phyloP scores from a whole-genome alignment of 805 yeast species.

The Candida cerambycidarum region DNA sequence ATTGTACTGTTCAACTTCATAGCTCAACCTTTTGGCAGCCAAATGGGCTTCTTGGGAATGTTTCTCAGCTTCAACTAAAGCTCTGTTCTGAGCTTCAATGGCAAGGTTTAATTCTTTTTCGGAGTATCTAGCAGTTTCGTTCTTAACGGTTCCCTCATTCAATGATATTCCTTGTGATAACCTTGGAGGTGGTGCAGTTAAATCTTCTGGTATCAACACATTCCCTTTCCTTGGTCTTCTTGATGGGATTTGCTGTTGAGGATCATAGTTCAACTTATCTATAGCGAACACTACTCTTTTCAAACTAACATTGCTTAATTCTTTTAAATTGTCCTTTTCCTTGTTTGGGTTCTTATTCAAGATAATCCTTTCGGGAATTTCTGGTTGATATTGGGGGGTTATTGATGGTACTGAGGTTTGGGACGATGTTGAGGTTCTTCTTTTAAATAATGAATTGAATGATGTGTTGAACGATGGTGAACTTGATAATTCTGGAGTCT shows the following conservation, averaged over 20 bases:
- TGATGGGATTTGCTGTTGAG: constrained; percentile 66
- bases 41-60: constrained; percentile 77
- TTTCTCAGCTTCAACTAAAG: constrained; percentile 59
- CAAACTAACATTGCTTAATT: constrained; percentile 37
- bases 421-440: constrained; percentile 16
- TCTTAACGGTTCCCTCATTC: constrained; percentile 22
- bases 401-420: constrained; percentile 1
- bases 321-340: constrained; percentile 23
- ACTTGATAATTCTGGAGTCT: constrained; percentile 3
- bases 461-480: constrained; percentile 6
- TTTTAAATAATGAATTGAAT: constrained; percentile 17
- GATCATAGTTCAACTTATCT: constrained; percentile 71
- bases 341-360: constrained; percentile 47
- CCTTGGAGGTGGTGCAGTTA: constrained; percentile 60
- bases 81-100: constrained; percentile 54
- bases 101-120: constrained; percentile 56
- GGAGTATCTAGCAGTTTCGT: constrained; percentile 31
- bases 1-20: constrained; percentile 56
- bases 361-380: constrained; percentile 27
- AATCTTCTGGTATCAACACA: constrained; percentile 61
- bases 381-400: not conserved
- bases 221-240: constrained; percentile 54
- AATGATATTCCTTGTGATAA: constrained; percentile 68
- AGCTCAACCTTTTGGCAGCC: constrained; percentile 68
- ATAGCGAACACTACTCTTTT: constrained; percentile 76